A percentile compares a stretch with the other conserved stretches of the same genome.
Evolutionary conservation across 306 rosid species (phyloP).

Genomic region (Cyamopsis tetragonoloba): DNA sequence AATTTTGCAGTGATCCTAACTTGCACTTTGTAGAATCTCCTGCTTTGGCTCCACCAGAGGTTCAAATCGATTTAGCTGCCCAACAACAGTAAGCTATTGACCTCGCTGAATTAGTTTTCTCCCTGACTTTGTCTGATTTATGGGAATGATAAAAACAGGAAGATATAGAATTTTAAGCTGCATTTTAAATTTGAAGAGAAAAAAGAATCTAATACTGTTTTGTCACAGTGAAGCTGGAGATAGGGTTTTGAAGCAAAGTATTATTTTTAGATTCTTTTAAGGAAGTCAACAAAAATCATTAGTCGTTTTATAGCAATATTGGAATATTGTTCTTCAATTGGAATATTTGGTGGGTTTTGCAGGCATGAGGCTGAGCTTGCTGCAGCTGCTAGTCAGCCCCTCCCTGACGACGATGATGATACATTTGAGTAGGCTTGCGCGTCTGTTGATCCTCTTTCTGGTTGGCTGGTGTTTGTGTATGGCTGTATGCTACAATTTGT

Average conservation of each 20-base stretch:
- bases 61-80: slow-evolving; percentile 66
- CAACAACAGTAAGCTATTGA: slow-evolving; percentile 57
- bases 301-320: neutral
- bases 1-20: slow-evolving; percentile 60
- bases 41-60: slow-evolving; percentile 88
- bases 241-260: no score
- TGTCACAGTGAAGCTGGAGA: neutral
- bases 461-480: slow-evolving; percentile 14
- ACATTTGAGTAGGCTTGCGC: slow-evolving; percentile 43
- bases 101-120: neutral
- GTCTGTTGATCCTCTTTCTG: neutral
- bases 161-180: neutral
- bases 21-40: slow-evolving; percentile 88
- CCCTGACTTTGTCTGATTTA: neutral
- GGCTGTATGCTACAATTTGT: slow-evolving; percentile 18
- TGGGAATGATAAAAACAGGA: neutral
- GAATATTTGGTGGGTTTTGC: neutral
- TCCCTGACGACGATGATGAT: slow-evolving; percentile 75
- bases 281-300: neutral
- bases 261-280: no score
- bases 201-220: neutral
- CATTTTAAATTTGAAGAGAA: neutral
- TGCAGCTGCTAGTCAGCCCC: slow-evolving; percentile 66
- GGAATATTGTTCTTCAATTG: neutral
- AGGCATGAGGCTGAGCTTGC: slow-evolving; percentile 71